Conservation (phyloP, 1,284 basidiomycete genomes). For the Meira miltonrushii region DNA sequence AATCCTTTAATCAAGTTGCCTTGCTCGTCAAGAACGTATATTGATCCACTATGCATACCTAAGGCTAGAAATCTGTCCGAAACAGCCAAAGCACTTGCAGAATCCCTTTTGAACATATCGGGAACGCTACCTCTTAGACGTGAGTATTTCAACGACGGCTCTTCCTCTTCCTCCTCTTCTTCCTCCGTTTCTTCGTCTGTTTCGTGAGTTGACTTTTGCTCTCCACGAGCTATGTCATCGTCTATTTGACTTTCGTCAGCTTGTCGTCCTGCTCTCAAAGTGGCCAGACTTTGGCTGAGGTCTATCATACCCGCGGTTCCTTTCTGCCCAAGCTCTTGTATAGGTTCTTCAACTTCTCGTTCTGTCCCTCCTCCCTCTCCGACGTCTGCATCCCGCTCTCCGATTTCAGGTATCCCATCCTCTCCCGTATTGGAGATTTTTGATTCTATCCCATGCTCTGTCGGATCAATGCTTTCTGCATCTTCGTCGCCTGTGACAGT, state of each 20-base stretch:
- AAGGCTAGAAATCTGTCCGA: constrained; percentile 71
- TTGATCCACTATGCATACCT: constrained; percentile 84
- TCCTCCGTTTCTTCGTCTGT: constrained; percentile 2
- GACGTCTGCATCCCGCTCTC: constrained; percentile 15
- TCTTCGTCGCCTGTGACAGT: constrained; percentile 11
- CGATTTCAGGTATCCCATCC: constrained; percentile 1
- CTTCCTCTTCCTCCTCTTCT: constrained; percentile 17
- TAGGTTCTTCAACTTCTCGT: constrained; percentile 3
- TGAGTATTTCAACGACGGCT: constrained; percentile 75
- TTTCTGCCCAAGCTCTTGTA: no score
- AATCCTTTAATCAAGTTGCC: constrained; percentile 84
- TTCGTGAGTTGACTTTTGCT: constrained; percentile 9
- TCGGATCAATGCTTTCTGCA: constrained; percentile 7
- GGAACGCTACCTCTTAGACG: constrained; percentile 69
- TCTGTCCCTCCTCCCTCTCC: constrained; percentile 11
- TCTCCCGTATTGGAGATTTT: not conserved
- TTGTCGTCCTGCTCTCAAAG: no score
- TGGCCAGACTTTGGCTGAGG: no score
- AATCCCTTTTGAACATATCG: constrained; percentile 81
- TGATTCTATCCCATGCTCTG: not conserved
- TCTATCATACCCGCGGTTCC: no score
- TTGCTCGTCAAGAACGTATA: constrained; percentile 75
- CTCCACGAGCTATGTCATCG: no score
- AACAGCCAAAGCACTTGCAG: constrained; percentile 57
- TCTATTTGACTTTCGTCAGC: no score